Conservation (phyloP, 768 basidiomycete species). For the Suillus weaverae region DNA sequence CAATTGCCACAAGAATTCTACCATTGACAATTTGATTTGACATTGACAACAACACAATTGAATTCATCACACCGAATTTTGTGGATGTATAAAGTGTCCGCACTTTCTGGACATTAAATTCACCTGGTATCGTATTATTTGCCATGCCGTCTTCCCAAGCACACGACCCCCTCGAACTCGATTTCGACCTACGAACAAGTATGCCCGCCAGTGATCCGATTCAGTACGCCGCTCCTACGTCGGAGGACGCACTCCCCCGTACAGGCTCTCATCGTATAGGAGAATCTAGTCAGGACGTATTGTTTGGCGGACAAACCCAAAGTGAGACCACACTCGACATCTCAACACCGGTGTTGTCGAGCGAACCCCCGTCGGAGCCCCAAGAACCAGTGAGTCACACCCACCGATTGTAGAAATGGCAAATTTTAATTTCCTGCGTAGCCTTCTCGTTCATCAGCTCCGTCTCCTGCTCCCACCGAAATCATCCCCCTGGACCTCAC, state of each 20-base stretch:
- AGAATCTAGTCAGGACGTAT: constrained; percentile 27
- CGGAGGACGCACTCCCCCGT: constrained; percentile 16
- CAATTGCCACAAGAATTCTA: not conserved
- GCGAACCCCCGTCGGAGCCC: constrained; percentile 10
- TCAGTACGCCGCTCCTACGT: constrained; percentile 8
- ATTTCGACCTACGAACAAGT: constrained; percentile 18
- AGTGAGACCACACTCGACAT: constrained; percentile 21
- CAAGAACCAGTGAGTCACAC: constrained; percentile 28
- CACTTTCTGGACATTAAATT: not conserved
- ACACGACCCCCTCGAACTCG: constrained; percentile 23
- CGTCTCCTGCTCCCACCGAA: constrained; percentile 34
- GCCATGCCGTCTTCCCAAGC: constrained; percentile 4
- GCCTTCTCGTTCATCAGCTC: constrained; percentile 20
- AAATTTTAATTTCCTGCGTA: constrained; percentile 5
- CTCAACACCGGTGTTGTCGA: constrained; percentile 12
- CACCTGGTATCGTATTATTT: no score
- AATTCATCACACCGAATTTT: not conserved
- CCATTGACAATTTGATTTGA: not conserved
- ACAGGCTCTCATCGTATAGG: constrained; percentile 22
- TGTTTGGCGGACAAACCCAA: constrained; percentile 24
- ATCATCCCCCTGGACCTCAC: constrained; percentile 35
- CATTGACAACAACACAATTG: not conserved
- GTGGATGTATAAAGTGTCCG: not conserved
- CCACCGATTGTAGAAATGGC: not conserved
- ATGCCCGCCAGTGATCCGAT: constrained; percentile 12